phyloP scores from a whole-genome alignment of 192 early-diverging fungal species.

The Paraglomus occultum region DNA sequence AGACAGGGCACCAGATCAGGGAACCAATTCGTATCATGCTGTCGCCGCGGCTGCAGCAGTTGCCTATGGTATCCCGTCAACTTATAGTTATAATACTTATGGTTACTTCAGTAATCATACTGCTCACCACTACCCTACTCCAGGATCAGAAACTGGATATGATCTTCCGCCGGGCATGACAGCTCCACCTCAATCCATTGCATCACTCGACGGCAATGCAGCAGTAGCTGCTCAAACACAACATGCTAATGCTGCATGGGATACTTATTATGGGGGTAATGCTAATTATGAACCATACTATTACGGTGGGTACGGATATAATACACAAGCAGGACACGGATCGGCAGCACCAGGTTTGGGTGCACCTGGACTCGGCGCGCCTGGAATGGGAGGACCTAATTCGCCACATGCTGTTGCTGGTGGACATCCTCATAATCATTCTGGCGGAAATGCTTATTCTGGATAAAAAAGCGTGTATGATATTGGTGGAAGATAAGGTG shows the following conservation, averaged over 20 bases:
- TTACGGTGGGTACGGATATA: slow-evolving; percentile 15
- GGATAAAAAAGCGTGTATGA: neutral
- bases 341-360: neutral
- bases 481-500: neutral
- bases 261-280: slow-evolving; percentile 25
- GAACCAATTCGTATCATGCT: slow-evolving; percentile 29
- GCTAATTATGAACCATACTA: slow-evolving; percentile 26
- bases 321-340: slow-evolving; percentile 3
- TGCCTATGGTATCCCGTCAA: slow-evolving; percentile 11
- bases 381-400: neutral
- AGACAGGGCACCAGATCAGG: slow-evolving; percentile 61
- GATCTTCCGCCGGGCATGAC: slow-evolving; percentile 31
- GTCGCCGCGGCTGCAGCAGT: neutral
- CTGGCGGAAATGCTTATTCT: slow-evolving; percentile 1
- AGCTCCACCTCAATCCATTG: slow-evolving; percentile 25
- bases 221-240: slow-evolving; percentile 20
- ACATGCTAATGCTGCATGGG: slow-evolving; percentile 16
- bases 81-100: slow-evolving; percentile 25
- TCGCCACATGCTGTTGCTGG: neutral
- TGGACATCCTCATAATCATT: slow-evolving; percentile 1
- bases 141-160: slow-evolving; percentile 25
- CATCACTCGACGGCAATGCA: slow-evolving; percentile 20
- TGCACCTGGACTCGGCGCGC: neutral
- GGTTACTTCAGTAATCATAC: slow-evolving; percentile 23
- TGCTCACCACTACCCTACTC: slow-evolving; percentile 24